phyloP scores from a whole-genome alignment of 148 eudicot species.

The Chenopodium formosanum region DNA sequence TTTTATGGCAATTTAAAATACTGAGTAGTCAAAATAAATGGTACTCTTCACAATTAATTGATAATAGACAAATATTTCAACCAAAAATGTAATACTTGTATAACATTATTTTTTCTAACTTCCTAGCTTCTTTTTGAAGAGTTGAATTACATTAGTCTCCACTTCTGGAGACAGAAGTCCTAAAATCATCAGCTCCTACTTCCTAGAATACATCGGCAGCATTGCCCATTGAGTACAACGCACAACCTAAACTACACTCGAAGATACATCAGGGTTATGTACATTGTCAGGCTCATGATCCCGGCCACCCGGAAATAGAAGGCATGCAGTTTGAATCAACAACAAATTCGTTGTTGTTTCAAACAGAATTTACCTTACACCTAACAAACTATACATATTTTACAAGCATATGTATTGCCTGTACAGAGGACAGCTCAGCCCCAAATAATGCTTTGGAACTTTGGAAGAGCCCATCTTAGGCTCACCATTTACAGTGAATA shows the following conservation, averaged over 20 bases:
- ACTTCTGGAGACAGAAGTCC: not conserved
- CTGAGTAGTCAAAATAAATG: not conserved
- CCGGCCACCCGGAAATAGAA: not conserved
- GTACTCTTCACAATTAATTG: not conserved
- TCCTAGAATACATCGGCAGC: not conserved
- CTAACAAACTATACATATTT: not conserved
- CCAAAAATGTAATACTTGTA: not conserved
- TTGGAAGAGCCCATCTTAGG: not conserved
- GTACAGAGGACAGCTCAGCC: not conserved
- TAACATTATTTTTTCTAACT: not conserved
- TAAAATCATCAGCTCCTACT: not conserved
- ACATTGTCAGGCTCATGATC: not conserved
- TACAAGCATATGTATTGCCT: slow-evolving; percentile 5
- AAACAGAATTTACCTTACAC: too few species aligned
- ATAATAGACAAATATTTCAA: not conserved
- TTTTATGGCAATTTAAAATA: not conserved
- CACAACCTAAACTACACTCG: slow-evolving; percentile 4
- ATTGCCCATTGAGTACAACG: not conserved
- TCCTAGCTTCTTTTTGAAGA: not conserved
- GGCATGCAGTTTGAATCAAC: not conserved
- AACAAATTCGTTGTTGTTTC: too few species aligned
- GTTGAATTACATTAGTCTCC: not conserved
- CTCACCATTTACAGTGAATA: not conserved
- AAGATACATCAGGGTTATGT: not conserved
- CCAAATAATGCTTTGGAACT: not conserved